These are phyloP conservation scores for Lodderomyces oxycetoniae DNA, from an alignment of 1,139 yeast genomes.

Conservation along the genomic window DNA sequence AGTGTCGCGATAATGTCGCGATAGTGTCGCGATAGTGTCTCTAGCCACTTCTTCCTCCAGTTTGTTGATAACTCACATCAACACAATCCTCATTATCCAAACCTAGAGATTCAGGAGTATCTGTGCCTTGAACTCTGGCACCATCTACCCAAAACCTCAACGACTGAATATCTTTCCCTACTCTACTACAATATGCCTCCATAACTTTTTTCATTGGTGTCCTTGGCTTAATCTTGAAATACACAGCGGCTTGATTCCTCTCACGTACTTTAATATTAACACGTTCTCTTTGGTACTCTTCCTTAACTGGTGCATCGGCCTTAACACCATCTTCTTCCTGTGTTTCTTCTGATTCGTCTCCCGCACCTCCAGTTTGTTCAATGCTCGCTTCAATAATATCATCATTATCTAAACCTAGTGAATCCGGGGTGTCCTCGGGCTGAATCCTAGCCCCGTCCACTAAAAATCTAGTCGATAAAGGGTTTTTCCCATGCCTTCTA, in stretches of 20 bases:
- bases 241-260: slow-evolving; percentile 87
- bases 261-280: slow-evolving; percentile 44
- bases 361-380: slow-evolving; percentile 78
- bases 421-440: slow-evolving; percentile 88
- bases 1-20: no score
- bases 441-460: slow-evolving; percentile 90
- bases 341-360: no score
- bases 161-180: slow-evolving; percentile 80
- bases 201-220: slow-evolving; percentile 92
- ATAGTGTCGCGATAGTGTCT: no score
- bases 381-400: slow-evolving; percentile 98
- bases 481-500: slow-evolving; percentile 91
- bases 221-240: slow-evolving; percentile 88
- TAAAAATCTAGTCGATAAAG: slow-evolving; percentile 77
- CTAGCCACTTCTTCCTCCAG: no score
- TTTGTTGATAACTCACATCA: slow-evolving; percentile 97
- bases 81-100: slow-evolving; percentile 94
- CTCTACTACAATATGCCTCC: slow-evolving; percentile 98
- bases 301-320: no score
- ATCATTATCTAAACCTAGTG: slow-evolving; percentile 87
- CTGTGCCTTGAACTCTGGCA: slow-evolving; percentile 78
- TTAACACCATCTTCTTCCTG: no score
- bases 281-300: slow-evolving; percentile 1
- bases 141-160: slow-evolving; percentile 93
- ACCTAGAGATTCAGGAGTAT: slow-evolving; percentile 88